Conservation (phyloP, 2,329 filamentous ascomycete species). For the Raffaelea albimanens region DNA sequence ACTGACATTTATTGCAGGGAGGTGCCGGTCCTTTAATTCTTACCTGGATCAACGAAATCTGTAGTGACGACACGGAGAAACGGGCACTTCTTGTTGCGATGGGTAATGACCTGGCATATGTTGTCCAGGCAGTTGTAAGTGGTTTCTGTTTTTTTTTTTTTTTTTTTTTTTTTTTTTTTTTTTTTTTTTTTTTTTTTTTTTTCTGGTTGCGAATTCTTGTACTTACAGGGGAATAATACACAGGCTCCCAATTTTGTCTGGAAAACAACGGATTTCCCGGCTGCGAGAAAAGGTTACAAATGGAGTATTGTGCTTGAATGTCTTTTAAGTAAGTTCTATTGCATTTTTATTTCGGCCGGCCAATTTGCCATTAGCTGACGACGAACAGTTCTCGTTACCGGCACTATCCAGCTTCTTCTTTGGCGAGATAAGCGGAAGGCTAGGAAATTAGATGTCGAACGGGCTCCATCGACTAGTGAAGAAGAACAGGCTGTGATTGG, state of each 20-base stretch:
- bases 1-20: background rate
- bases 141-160: no score
- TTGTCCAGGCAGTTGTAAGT: constrained; percentile 20
- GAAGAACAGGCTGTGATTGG: no score
- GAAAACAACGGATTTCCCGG: constrained; percentile 29
- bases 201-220: background rate
- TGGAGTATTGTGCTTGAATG: constrained; percentile 25
- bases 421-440: constrained; percentile 15
- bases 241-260: constrained; percentile 30
- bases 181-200: no score
- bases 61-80: constrained; percentile 17
- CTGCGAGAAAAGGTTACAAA: constrained; percentile 25
- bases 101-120: constrained; percentile 17
- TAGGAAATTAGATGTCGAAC: no score
- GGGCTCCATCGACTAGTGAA: no score
- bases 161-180: no score
- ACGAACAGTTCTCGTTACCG: constrained; percentile 18
- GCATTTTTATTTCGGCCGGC: background rate
- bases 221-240: no score
- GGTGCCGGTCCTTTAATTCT: constrained; percentile 28
- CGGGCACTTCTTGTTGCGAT: constrained; percentile 16
- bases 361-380: background rate
- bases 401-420: constrained; percentile 19
- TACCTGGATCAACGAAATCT: constrained; percentile 20
- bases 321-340: constrained; percentile 20